Evolutionary conservation across 495 filamentous ascomycete species (phyloP), one percentile per base, ranked within the genome.

Genomic region (Geoglossum glabrum): DNA sequence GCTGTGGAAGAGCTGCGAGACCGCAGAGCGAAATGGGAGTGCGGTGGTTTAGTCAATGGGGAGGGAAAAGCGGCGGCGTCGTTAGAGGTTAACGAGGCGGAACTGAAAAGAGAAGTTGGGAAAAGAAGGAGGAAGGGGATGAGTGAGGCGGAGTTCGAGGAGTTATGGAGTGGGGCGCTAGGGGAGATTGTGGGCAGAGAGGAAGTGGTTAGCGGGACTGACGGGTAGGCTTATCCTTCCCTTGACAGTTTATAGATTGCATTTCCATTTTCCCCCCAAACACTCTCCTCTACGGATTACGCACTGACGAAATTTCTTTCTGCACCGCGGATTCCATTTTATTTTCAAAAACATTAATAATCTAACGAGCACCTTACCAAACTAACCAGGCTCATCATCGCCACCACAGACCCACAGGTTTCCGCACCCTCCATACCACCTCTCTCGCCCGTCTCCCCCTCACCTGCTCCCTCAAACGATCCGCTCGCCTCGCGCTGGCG

Each of bases 361-460:
- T 62, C 49, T 19, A 19, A 57, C 46, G 25, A 50, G 64, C 66
- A 73, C 74, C 36, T 73, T 75, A 69, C 76, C 66, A 65, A 69
- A 89, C 87, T 90, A 85, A 92, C 74, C 85, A 90, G 85, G 78
- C 72, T 73, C 71, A 72, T 76, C 70, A 71, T 76, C 72, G 72
- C 72, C 61, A 73, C 79, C 66, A 79, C 81, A 92, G 89, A 90
- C 57, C 56, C 65, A 60, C 60, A 57, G 57, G 69, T 66, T 68
- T 69, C 71, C 71, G 73, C 69, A 72, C 74, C 72, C 78, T 87
- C 73, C 75, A 78, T 60, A 76, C 81, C 71, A 78, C 73, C 75
- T 94, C 89, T 73, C 83, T 92, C 82, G 81, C 87, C 77, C 77
- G 83, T 64, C 74, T 97, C 81, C 77, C 89, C 72, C 75, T 95